These are phyloP conservation scores for Iberis pinnata DNA, from an alignment of 345 rosid genomes.

Conservation along the genomic window DNA sequence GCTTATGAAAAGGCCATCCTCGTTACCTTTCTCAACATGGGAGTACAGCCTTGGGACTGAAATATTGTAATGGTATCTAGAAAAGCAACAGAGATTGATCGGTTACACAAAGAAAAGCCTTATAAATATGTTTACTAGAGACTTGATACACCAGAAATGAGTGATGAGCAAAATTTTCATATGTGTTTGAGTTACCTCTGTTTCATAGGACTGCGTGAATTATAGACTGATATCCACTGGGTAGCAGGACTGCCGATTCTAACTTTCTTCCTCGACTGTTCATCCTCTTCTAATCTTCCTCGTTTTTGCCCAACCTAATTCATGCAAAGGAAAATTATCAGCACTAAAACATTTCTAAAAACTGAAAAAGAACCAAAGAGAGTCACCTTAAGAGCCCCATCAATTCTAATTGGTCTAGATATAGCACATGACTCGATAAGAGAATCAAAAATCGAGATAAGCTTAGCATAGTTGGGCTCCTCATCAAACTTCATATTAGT, in stretches of 20 bases:
- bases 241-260: not conserved
- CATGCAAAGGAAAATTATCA: not conserved
- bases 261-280: not conserved
- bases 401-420: not conserved
- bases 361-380: not conserved
- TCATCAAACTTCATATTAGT: not conserved
- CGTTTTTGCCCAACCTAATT: not conserved
- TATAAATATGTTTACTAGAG: too few species aligned
- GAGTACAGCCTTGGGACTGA: not conserved
- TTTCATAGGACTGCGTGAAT: not conserved
- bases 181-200: not conserved
- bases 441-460: not conserved
- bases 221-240: not conserved
- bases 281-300: not conserved
- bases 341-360: not conserved
- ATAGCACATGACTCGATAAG: not conserved
- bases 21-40: not conserved
- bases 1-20: not conserved
- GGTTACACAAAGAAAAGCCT: too few species aligned
- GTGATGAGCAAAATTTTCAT: too few species aligned
- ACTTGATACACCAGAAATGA: too few species aligned
- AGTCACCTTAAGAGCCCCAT: not conserved
- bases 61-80: not conserved
- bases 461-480: not conserved
- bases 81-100: not conserved